phyloP scores from a whole-genome alignment of 495 filamentous ascomycete species.

The Annulohypoxylon nitens region DNA sequence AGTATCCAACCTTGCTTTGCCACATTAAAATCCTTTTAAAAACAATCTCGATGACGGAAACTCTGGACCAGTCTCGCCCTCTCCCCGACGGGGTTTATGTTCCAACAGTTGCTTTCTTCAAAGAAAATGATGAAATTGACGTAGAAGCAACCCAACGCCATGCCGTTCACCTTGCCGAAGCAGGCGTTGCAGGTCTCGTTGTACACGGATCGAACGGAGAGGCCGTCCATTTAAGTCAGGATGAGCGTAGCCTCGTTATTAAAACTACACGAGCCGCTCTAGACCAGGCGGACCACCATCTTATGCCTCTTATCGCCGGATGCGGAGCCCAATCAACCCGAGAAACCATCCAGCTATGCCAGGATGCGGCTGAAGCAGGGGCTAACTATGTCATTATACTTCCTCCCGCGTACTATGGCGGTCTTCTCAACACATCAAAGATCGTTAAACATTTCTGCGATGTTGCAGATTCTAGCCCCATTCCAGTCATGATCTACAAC shows the following conservation, averaged over 20 bases:
- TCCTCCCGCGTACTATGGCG: conserved; percentile 86
- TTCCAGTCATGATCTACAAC: conserved; percentile 87
- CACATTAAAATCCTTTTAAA: neutral
- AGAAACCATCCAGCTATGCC: conserved; percentile 84
- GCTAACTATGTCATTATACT: conserved; percentile 88
- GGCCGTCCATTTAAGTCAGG: conserved; percentile 80
- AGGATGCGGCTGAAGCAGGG: conserved; percentile 78
- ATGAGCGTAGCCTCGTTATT: conserved; percentile 78
- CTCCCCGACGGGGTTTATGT: conserved; percentile 72
- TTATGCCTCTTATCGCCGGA: conserved; percentile 85
- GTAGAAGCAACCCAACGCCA: conserved; percentile 75
- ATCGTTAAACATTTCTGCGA: conserved; percentile 78
- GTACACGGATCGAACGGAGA: conserved; percentile 92
- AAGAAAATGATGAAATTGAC: conserved; percentile 71
- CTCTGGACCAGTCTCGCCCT: conserved; percentile 29
- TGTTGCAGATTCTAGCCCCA: conserved; percentile 75
- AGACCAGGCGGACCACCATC: conserved; percentile 73
- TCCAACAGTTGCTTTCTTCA: conserved; percentile 78
- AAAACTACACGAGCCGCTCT: conserved; percentile 78
- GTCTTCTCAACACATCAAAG: conserved; percentile 75
- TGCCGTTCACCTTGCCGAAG: conserved; percentile 75
- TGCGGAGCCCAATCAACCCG: conserved; percentile 87
- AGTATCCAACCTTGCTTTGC: conserved; percentile 1
- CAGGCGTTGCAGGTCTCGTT: conserved; percentile 79
- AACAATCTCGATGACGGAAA: conserved; percentile 44